These are phyloP conservation scores for Fraxinus paxiana DNA, from an alignment of 305 asterid genomes.

Conservation along the genomic window DNA sequence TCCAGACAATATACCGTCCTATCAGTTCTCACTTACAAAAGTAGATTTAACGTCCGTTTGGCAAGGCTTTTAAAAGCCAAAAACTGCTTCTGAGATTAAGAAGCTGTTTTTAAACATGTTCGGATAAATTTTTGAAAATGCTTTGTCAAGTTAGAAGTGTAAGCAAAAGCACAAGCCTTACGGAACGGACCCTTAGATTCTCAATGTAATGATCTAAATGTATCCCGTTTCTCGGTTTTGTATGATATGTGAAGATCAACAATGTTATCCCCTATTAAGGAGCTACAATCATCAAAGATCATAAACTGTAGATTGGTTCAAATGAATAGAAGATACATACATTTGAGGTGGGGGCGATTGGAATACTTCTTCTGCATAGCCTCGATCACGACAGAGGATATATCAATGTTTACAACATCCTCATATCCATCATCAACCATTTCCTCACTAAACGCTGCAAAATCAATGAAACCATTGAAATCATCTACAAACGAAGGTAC, in stretches of 20 bases:
- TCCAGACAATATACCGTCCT: neutral
- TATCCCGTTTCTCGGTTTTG: neutral
- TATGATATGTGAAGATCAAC: neutral
- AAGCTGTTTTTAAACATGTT: neutral
- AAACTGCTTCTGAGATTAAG: neutral
- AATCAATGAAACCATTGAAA: neutral
- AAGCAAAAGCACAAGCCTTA: neutral
- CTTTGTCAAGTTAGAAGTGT: neutral
- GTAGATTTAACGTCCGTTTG: neutral
- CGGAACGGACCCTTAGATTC: neutral
- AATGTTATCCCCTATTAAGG: neutral
- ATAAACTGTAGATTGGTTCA: neutral
- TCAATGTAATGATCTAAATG: neutral
- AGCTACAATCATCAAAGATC: neutral
- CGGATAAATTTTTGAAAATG: neutral
- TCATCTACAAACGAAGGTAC: neutral
- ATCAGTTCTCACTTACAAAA: neutral
- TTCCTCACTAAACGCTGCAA: conserved; percentile 62
- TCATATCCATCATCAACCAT: conserved; percentile 63
- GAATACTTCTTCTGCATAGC: conserved; percentile 66
- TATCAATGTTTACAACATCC: conserved; percentile 58
- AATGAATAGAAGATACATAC: conserved; percentile 47
- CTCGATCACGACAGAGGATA: conserved; percentile 62
- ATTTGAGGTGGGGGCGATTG: conserved; percentile 47
- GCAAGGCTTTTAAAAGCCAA: neutral